Evolutionary conservation across 2,329 filamentous ascomycete species (phyloP), one percentile per base, ranked within the genome.

Genomic region (Rutstroemia sp.): DNA sequence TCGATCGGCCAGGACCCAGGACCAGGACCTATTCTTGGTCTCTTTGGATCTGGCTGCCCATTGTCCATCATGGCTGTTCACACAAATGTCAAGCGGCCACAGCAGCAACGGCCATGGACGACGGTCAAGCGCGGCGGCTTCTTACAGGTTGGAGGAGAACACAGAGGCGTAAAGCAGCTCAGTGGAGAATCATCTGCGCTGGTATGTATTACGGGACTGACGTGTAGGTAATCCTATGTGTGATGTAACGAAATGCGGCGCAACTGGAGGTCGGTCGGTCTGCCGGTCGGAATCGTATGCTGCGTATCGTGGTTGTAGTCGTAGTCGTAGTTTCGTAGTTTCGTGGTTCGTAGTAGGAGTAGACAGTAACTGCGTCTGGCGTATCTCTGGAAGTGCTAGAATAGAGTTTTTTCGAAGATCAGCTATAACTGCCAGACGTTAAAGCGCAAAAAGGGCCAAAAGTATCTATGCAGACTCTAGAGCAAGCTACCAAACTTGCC

Each of bases 31-130:
- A 83, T 73, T 73, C 81, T 80, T 70, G 77, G 78, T 68, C 81
- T 79, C 75, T 84, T 84, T 68, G 71, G 73, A 67, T 83, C 79
- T 67, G 79, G 79, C 72, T 71, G 76, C 71, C 74, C 78, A 74
- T 73, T 73, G 74, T 84, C 81, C 81, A 84, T 84, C 76, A 65
- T 69, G 60, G 54, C 60, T 61, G 59, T 63, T 23, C 58, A 60
- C 58, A 71, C 74, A 76, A 74, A 75, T 70, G 54, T 68, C 61
- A 68, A 61, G 61, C 58, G 64, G 61, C 59, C 64, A 64, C 65
- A 58, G 59, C 64, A 65, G 60, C 59, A 62, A 64, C 69, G 69
- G 70, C 71, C 70, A 72, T 72, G 63, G 65, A 71, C 66, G 68
- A 63, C 62, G 59, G 56, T 66, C 60, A 59, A 66, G 62, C 61